Percentiles rank a stretch among this genome's conserved stretches.
Conservation (phyloP, 148 eudicot genomes). For the Rhododendron mucronatum region DNA sequence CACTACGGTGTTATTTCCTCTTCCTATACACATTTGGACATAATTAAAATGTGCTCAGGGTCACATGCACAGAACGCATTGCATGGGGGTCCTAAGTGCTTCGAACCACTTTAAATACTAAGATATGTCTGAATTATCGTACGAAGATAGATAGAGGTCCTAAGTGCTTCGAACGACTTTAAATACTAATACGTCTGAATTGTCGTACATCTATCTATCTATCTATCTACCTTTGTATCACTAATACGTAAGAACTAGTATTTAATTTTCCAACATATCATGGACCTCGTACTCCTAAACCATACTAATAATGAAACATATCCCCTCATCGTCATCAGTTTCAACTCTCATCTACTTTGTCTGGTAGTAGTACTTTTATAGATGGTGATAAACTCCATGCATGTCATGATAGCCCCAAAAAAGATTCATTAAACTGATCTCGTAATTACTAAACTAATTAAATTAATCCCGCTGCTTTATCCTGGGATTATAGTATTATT, state of each 20-base stretch:
- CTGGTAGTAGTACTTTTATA: background rate
- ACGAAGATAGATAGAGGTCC: background rate
- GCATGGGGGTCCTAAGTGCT: background rate
- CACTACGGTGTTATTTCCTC: background rate
- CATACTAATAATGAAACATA: background rate
- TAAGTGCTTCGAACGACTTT: background rate
- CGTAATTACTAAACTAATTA: background rate
- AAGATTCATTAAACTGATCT: background rate
- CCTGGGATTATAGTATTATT: background rate
- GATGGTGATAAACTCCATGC: background rate
- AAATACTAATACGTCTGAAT: background rate
- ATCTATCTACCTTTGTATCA: no score
- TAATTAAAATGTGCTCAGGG: background rate
- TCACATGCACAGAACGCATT: background rate
- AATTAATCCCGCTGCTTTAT: background rate
- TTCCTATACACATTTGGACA: background rate
- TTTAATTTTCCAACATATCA: background rate
- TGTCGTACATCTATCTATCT: background rate
- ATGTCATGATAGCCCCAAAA: background rate
- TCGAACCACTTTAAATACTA: background rate
- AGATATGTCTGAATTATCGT: background rate
- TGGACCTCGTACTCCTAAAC: background rate
- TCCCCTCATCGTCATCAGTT: background rate
- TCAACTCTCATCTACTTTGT: background rate
- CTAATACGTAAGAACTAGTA: no score